Evolutionary conservation across 768 basidiomycete species (phyloP).

Genomic region (Solioccasus polychromus): DNA sequence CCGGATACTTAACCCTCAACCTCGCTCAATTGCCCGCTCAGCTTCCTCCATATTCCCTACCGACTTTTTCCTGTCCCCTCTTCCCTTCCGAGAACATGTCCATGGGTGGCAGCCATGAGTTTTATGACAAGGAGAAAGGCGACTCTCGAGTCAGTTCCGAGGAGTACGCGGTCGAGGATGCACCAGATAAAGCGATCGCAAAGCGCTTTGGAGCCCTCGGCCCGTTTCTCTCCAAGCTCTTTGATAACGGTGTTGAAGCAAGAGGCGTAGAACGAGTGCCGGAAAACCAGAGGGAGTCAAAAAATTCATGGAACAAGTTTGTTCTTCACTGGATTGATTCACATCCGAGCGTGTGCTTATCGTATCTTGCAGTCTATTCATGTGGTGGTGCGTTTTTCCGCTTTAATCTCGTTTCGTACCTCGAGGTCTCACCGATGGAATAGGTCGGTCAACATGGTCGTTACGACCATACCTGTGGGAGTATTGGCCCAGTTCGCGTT

Average conservation of each 20-base stretch:
- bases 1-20: too few species aligned
- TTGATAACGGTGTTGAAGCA: conserved; percentile 51
- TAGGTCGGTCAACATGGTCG: conserved; percentile 47
- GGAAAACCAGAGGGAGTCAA: conserved; percentile 44
- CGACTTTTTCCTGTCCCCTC: conserved; percentile 19
- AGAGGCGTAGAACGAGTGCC: conserved; percentile 54
- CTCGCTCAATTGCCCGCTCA: too few species aligned
- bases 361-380: conserved; percentile 34
- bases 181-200: conserved; percentile 28
- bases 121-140: conserved; percentile 21
- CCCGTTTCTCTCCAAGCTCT: conserved; percentile 37
- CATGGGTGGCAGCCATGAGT: conserved; percentile 27
- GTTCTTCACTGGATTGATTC: conserved; percentile 9
- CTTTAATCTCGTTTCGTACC: neutral
- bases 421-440: neutral
- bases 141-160: neutral
- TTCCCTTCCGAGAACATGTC: too few species aligned
- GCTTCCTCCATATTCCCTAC: too few species aligned
- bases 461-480: conserved; percentile 50
- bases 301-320: conserved; percentile 45
- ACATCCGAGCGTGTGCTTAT: neutral
- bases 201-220: conserved; percentile 30
- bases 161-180: conserved; percentile 16
- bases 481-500: conserved; percentile 47
- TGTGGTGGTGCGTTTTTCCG: conserved; percentile 40